A percentile compares a stretch with the other conserved stretches of the same genome.
phyloP scores from a whole-genome alignment of 1,284 basidiomycete genomes.

The Leccinum pachyderme region DNA sequence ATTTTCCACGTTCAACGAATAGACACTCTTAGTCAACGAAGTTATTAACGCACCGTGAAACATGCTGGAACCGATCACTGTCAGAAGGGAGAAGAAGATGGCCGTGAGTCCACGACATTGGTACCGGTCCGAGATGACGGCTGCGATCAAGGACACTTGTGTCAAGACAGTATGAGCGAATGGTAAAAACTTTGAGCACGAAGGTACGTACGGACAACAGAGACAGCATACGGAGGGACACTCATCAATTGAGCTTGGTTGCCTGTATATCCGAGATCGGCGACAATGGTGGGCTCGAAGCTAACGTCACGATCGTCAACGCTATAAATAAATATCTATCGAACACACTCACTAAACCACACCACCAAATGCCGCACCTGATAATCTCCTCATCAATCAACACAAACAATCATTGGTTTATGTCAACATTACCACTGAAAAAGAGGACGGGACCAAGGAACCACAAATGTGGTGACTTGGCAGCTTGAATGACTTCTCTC shows the following conservation, averaged over 20 bases:
- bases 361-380: constrained; percentile 41
- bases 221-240: constrained; percentile 45
- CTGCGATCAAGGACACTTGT: constrained; percentile 40
- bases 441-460: constrained; percentile 27
- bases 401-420: not conserved
- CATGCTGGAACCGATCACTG: constrained; percentile 46
- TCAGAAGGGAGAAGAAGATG: constrained; percentile 38
- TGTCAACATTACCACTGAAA: constrained; percentile 23
- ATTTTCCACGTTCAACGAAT: not conserved
- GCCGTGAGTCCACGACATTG: constrained; percentile 41
- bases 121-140: constrained; percentile 45
- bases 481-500: constrained; percentile 36
- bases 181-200: not conserved
- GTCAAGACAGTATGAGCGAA: not conserved
- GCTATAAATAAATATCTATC: not conserved
- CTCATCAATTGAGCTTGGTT: constrained; percentile 48
- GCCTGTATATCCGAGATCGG: constrained; percentile 44
- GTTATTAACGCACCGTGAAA: constrained; percentile 40
- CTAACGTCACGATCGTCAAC: constrained; percentile 26
- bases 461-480: constrained; percentile 38
- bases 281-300: constrained; percentile 55
- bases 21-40: not conserved
- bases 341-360: constrained; percentile 31
- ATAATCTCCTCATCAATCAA: constrained; percentile 9
- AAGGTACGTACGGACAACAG: constrained; percentile 38